Percentiles rank a stretch among this genome's conserved stretches.
Conservation (phyloP, 148 eudicot genomes). For the Euryodendron excelsum region DNA sequence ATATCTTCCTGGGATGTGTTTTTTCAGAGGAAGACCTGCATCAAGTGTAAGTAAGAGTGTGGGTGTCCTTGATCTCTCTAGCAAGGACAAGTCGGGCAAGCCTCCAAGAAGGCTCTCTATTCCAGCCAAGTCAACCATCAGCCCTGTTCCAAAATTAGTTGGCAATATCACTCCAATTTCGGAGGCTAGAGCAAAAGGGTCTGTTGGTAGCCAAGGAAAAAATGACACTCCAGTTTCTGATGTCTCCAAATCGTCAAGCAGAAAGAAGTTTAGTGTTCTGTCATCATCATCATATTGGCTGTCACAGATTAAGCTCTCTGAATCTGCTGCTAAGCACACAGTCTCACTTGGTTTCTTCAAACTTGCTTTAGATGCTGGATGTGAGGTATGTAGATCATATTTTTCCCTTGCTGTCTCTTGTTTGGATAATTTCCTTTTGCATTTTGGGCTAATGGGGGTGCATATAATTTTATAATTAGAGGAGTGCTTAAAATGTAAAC, state of each 20-base stretch:
- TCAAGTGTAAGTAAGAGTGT: conserved; percentile 68
- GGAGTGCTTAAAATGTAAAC: neutral
- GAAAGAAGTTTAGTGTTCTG: conserved; percentile 57
- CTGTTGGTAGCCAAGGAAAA: conserved; percentile 34
- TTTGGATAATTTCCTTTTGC: neutral
- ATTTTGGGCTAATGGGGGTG: neutral
- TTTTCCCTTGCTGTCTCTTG: neutral
- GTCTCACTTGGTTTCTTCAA: conserved; percentile 86
- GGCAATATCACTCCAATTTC: conserved; percentile 61
- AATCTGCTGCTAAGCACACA: conserved; percentile 73
- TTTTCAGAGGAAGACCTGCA: conserved; percentile 52
- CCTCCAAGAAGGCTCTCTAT: conserved; percentile 83
- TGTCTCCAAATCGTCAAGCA: conserved; percentile 52
- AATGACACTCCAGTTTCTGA: conserved; percentile 62
- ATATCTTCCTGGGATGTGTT: conserved; percentile 1
- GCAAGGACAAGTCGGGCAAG: conserved; percentile 60
- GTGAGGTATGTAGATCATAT: conserved; percentile 52
- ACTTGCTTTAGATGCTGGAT: conserved; percentile 83
- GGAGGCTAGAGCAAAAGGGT: conserved; percentile 55
- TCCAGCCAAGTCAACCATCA: conserved; percentile 51
- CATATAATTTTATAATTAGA: neutral
- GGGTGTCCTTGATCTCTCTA: conserved; percentile 61
- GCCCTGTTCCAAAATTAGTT: conserved; percentile 44
- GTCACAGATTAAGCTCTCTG: conserved; percentile 83
- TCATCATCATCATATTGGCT: conserved; percentile 85